Base-by-base conservation (phyloP, 345 rosid genomes). In the Citrus cavaleriei region DNA sequence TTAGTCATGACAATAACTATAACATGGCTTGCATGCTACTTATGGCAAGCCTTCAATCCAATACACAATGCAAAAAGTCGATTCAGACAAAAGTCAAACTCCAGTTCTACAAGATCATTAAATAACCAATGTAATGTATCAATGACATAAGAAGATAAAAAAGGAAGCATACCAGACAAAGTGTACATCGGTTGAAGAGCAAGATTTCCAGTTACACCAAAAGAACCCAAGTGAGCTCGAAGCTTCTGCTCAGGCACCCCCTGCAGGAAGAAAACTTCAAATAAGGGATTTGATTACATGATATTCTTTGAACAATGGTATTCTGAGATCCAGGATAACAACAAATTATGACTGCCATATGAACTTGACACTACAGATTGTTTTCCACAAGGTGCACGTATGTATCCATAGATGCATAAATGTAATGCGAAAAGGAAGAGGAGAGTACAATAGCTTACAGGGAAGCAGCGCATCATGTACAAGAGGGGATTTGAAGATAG, bases 111-210 rank as follows among this genome's bases (percentile, higher is more conserved):
- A 21, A 38, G 72, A 60, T 60, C 12, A 62, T 38, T 13, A 16
- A 16, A 77, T 32, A 63, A 13, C 40, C 64, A 35, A 35, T n/a
- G 10, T 10, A 70, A 2, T 66, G 1, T 2, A 78, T 28, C 78
- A 70, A 42, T 4, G 21, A 57, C 25, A 32, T 5, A 57, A 69
- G 16, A 13, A 55, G 34, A 75, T 18, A 61, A 67, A 27, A 22
- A 24, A 57, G 55, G 24, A 74, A 65, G 37, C 21, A 68, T 92
- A 95, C 99, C 99, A 71, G 99, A 96, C 78, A 96, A 81, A 22
- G 99, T 96, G 83, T 96, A 94, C 99, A 96, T 96, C 2, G 99
- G 99, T 81, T 96, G 99, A 85, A 96, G 93, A 2, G 99, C 99
- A 75, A 96, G 97, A 89, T 92, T 96, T 85, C 99, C 99, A 19